Percentiles rank a stretch among this genome's conserved stretches.
Conservation (phyloP, 805 yeast genomes). For the Jamesozyma piceae region DNA sequence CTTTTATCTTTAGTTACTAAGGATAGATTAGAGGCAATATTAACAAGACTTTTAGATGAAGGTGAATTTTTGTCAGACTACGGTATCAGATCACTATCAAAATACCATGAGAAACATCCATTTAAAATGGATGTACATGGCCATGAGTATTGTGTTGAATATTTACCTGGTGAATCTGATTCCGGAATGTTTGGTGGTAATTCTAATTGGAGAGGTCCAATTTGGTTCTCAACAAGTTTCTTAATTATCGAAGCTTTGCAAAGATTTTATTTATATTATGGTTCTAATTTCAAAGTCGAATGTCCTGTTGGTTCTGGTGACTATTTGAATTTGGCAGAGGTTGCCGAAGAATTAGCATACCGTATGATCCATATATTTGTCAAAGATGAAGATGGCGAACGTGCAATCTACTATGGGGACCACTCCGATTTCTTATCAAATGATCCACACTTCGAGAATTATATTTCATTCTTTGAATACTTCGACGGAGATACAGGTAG, state of each 20-base stretch:
- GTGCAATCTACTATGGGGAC: conserved; percentile 74
- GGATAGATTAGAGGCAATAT: conserved; percentile 67
- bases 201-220: conserved; percentile 96
- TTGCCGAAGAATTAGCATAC: conserved; percentile 85
- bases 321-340: conserved; percentile 69
- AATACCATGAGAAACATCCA: conserved; percentile 77
- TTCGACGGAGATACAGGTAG: conserved; percentile 93
- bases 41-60: conserved; percentile 76
- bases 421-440: conserved; percentile 48
- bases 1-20: conserved; percentile 71
- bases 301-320: conserved; percentile 86
- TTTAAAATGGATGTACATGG: conserved; percentile 80
- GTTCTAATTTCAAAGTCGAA: conserved; percentile 74
- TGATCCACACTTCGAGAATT: conserved; percentile 67
- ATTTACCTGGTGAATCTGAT: conserved; percentile 82
- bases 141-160: conserved; percentile 56
- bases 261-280: conserved; percentile 81
- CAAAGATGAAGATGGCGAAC: conserved; percentile 54
- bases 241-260: conserved; percentile 78
- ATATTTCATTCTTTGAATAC: conserved; percentile 74
- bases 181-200: conserved; percentile 94
- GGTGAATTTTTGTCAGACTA: conserved; percentile 74
- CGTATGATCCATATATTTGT: conserved; percentile 71
- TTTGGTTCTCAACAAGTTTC: conserved; percentile 92
- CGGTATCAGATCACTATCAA: conserved; percentile 84